Base-by-base conservation (phyloP, 2,329 filamentous ascomycete species). In the Xylaria sp. region DNA sequence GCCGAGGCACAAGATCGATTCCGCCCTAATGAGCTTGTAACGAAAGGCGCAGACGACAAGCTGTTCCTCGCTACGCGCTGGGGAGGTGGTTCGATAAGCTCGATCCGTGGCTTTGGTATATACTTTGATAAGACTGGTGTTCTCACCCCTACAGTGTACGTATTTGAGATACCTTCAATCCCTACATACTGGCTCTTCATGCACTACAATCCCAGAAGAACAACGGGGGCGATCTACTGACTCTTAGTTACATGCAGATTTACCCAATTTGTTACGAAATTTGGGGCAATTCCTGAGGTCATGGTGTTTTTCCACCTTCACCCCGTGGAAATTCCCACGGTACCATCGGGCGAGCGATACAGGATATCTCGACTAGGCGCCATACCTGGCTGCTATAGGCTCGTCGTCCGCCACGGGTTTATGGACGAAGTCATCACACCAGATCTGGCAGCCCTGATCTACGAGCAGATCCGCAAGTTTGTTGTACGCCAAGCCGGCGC, bases 101-200 rank as follows among this genome's bases (percentile, higher is more conserved):
- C 81, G 0, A 86, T 88, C 62, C 84, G 83, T 65, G 92, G 84
- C 34, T 85, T 88, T 7, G 92, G 90, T 1, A 89, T 94, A 64
- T 94, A 93, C 82, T 94, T 94, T 77, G 92, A 94, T 81, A 94
- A 94, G 80, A 85, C 88, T 0, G 91, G 92, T 52, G 85, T 88
- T 46, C 85, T 86, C 5, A 88, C 87, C 0, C 91, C 90, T 1
- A 86, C 86, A 8, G 89, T 91, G 10, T 70, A 65, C 25, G 68
- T 32, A 32, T 48, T 55, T 18, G 15, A 10, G 2, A 56, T 23
- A 7, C 10, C 13, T 52, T 34, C 7, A 54, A 28, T 41, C 46
- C 9, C 20, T 9, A 18, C 6, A 32, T 1, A 48, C 59, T 66
- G 4, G 67, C 65, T 25, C 23, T 20, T 20, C n/a, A n/a, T n/a